Conservation (phyloP, 345 rosid genomes). For the Conringia planisiliqua region DNA sequence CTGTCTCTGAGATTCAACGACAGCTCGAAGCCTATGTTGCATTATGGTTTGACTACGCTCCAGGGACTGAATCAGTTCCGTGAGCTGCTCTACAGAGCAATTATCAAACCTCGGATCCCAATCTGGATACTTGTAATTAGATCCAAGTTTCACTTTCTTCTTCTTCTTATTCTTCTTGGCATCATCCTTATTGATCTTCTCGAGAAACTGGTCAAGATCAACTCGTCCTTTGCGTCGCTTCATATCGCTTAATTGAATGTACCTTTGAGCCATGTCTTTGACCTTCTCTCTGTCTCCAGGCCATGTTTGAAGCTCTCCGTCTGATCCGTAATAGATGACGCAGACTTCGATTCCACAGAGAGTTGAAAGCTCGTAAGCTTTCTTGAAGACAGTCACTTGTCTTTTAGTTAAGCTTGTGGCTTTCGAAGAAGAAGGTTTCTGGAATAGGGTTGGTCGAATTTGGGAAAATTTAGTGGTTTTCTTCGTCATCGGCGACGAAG, state of each 20-base stretch:
- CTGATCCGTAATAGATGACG: conserved; percentile 17
- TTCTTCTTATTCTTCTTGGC: neutral
- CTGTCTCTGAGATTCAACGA: conserved; percentile 16
- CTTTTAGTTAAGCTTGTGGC: conserved; percentile 1
- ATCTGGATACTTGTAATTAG: conserved; percentile 12
- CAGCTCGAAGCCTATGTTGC: neutral
- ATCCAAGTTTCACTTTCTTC: neutral
- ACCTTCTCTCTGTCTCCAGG: conserved; percentile 28
- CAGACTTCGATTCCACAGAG: conserved; percentile 30
- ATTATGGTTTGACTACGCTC: neutral
- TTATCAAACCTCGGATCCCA: conserved; percentile 24
- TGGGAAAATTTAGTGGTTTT: neutral
- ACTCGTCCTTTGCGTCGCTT: conserved; percentile 20
- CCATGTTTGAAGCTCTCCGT: conserved; percentile 27
- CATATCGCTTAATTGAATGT: neutral
- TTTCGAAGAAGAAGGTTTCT: conserved; percentile 1
- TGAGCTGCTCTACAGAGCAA: conserved; percentile 25
- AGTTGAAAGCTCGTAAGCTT: conserved; percentile 27
- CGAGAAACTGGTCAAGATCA: neutral
- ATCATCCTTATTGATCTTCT: neutral
- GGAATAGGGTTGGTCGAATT: neutral
- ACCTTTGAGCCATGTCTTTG: conserved; percentile 20
- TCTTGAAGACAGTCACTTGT: conserved; percentile 26
- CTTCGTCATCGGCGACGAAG: neutral
- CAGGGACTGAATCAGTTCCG: conserved; percentile 9